A percentile compares a stretch with the other conserved stretches of the same genome.
These are phyloP conservation scores for Lentinula boryana DNA, from an alignment of 768 basidiomycete species.

Conservation along the genomic window DNA sequence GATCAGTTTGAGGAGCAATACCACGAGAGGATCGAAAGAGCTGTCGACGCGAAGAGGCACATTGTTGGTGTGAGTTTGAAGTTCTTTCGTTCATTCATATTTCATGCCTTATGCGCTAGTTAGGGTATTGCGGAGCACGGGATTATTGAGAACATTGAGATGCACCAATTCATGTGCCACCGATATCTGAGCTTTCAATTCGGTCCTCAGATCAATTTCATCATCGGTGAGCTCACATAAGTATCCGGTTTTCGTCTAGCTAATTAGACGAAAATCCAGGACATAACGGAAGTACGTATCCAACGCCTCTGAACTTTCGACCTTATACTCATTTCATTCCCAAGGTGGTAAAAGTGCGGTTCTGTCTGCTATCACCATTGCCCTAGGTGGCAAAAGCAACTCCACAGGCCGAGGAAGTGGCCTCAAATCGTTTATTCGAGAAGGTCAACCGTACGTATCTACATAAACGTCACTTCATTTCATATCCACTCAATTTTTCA, in stretches of 20 bases:
- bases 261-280: constrained; percentile 34
- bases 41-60: constrained; percentile 42
- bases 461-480: neutral
- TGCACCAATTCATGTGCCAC: constrained; percentile 97
- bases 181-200: constrained; percentile 76
- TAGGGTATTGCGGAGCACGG: constrained; percentile 83
- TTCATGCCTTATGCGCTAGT: neutral
- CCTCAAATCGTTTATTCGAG: constrained; percentile 79
- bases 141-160: constrained; percentile 79
- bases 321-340: neutral
- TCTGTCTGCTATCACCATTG: constrained; percentile 87
- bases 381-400: constrained; percentile 89
- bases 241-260: neutral
- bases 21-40: constrained; percentile 47
- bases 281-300: constrained; percentile 82
- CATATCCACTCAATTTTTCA: constrained; percentile 18
- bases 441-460: constrained; percentile 67
- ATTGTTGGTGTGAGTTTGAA: constrained; percentile 37
- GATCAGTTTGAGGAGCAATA: constrained; percentile 60
- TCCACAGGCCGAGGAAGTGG: constrained; percentile 86
- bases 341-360: constrained; percentile 97
- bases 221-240: constrained; percentile 59
- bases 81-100: neutral
- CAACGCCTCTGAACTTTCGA: neutral
- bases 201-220: constrained; percentile 94